Evolutionary conservation across 768 basidiomycete species (phyloP), one percentile per base, ranked within the genome.

Genomic region (Collybia sp.): DNA sequence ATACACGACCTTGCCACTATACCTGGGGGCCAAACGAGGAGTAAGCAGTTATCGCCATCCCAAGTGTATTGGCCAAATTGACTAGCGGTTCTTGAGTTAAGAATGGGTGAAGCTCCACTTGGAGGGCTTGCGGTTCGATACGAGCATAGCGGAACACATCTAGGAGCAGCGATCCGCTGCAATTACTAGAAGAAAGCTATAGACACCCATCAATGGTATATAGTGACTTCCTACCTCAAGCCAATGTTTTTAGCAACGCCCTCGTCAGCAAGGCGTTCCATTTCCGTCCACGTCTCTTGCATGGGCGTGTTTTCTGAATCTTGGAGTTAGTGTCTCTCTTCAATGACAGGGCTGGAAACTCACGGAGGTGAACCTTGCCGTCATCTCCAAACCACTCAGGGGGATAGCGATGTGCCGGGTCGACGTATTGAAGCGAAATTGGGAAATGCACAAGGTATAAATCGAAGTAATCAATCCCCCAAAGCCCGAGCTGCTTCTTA

Each of bases 371-470:
- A 30, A 89, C 80, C 55, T 79, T 81, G 48, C 77, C 77, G 57
- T 89, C 82, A 43, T 87, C 83, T 30, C 77, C 83, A 43, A 64
- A 79, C 92, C 92, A 93, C 58, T 84, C 88, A 8, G 89, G 82
- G 36, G 92, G 90, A 64, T 88, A 93, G 50, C 80, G 77, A 57
- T 81, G 78, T 16, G 61, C 58, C 37, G 86, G 85, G 59, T 90
- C 85, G 43, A 93, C 86, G 55, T 92, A 91, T 62, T 81, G 60
- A 52, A 95, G 71, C 20, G 91, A 68, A 52, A 93, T 72, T 16
- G 92, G 92, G 76, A 93, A 93, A 64, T 94, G 93, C 42, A 93
- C 70, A 35, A 88, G 68, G 73, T 79, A 89, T 40, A 90, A 68
- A 55, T 90, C 87, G 59, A 89, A 89, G 63, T 88, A 90, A 18